Conservation (phyloP, 805 yeast genomes). For the Nakazawaea ishiwadae region DNA sequence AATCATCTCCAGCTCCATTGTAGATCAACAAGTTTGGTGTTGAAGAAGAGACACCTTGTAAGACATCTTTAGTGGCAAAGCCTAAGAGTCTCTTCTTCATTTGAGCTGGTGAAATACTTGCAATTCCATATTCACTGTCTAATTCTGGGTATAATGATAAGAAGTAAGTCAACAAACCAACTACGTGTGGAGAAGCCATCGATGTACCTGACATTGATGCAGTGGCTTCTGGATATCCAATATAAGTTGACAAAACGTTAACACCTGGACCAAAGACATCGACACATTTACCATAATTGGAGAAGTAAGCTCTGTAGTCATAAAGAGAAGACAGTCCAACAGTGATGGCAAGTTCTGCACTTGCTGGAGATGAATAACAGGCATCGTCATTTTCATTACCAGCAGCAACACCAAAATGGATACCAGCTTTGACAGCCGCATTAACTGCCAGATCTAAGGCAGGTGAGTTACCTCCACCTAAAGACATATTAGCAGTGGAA, state of each 20-base stretch:
- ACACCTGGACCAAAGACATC: constrained; percentile 54
- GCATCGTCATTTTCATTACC: constrained; percentile 61
- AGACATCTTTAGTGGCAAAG: constrained; percentile 44
- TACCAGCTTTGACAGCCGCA: constrained; percentile 52
- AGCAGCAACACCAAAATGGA: constrained; percentile 60
- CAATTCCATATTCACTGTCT: constrained; percentile 41
- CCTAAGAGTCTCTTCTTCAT: constrained; percentile 48
- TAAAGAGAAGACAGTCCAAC: constrained; percentile 44
- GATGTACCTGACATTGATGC: constrained; percentile 57
- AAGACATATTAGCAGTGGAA: constrained; percentile 58
- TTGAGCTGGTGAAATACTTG: constrained; percentile 45
- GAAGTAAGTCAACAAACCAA: constrained; percentile 52
- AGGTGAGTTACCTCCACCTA: constrained; percentile 54
- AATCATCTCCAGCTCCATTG: constrained; percentile 57
- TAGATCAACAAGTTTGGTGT: constrained; percentile 56
- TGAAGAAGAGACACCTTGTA: constrained; percentile 40
- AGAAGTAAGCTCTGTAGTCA: constrained; percentile 46
- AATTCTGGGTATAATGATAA: constrained; percentile 50
- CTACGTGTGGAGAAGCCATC: constrained; percentile 60
- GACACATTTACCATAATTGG: constrained; percentile 50
- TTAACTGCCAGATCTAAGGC: constrained; percentile 55
- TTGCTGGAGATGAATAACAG: constrained; percentile 56
- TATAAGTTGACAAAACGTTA: constrained; percentile 51
- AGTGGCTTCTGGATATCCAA: constrained; percentile 45
- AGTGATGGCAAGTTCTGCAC: constrained; percentile 49